These are phyloP conservation scores for Mortierella sp. DNA, from an alignment of 371 early-diverging fungal species.

Conservation along the genomic window DNA sequence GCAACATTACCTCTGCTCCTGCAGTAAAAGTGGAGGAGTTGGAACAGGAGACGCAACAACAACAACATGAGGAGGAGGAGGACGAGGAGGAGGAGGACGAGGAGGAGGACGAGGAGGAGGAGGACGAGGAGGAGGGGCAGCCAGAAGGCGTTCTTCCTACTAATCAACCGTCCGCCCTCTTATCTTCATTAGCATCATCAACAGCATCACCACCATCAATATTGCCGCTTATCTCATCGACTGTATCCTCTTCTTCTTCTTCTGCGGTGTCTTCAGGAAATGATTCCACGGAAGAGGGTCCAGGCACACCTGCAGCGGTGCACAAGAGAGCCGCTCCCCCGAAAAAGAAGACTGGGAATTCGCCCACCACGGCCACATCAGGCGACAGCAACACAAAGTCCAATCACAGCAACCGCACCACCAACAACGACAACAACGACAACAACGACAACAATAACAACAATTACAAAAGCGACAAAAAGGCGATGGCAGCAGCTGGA, in stretches of 20 bases:
- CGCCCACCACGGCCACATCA: neutral
- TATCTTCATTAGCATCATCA: neutral
- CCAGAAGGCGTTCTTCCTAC: neutral
- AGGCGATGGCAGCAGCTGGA: neutral
- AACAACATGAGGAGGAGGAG: neutral
- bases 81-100: neutral
- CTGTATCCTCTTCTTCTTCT: neutral
- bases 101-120: too few relatives aligned
- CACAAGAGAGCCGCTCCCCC: neutral
- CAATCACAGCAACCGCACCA: neutral
- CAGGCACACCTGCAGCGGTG: neutral
- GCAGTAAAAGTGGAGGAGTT: neutral
- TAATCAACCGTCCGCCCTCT: neutral
- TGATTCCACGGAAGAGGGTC: neutral
- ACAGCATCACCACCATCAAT: neutral
- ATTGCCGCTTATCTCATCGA: too few relatives aligned
- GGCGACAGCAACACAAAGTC: neutral
- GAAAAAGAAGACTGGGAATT: neutral
- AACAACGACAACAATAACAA: neutral
- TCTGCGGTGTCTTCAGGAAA: neutral
- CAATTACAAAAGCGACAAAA: neutral
- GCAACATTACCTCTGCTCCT: slow-evolving; percentile 7
- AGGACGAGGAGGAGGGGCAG: neutral
- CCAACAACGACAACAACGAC: neutral
- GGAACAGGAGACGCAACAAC: neutral